These are phyloP conservation scores for Cucurbita maxima DNA, from an alignment of 306 rosid species.

Conservation along the genomic window DNA sequence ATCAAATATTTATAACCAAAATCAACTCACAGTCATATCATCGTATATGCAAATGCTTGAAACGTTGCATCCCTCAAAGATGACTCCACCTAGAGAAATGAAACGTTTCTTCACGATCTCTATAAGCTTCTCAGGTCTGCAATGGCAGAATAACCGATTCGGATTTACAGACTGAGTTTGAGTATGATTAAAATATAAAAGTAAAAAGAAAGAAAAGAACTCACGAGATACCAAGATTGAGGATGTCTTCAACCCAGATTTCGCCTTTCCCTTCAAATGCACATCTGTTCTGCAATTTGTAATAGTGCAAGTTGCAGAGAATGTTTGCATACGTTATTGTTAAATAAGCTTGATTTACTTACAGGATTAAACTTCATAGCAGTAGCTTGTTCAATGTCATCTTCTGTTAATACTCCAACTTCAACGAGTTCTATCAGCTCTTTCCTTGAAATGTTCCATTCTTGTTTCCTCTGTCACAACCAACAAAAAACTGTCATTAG, in stretches of 20 bases:
- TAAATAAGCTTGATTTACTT: not conserved
- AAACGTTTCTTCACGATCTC: slow-evolving; percentile 75
- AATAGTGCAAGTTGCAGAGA: no score
- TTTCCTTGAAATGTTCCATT: slow-evolving; percentile 88
- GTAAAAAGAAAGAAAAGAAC: slow-evolving; percentile 15
- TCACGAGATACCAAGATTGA: slow-evolving; percentile 90
- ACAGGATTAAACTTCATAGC: slow-evolving; percentile 74
- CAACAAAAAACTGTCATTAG: slow-evolving; percentile 4
- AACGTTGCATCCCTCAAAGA: slow-evolving; percentile 53
- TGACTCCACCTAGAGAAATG: slow-evolving; percentile 62
- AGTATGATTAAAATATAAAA: not conserved
- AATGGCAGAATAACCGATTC: slow-evolving; percentile 8
- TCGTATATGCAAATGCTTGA: slow-evolving; percentile 49
- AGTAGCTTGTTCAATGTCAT: slow-evolving; percentile 47
- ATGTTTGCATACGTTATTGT: no score
- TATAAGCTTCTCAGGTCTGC: slow-evolving; percentile 66
- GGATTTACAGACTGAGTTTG: not conserved
- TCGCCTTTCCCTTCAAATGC: slow-evolving; percentile 89
- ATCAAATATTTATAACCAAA: slow-evolving; percentile 1
- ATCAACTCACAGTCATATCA: slow-evolving; percentile 72
- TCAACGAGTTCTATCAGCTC: slow-evolving; percentile 75
- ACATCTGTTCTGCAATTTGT: slow-evolving; percentile 70
- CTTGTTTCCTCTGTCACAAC: slow-evolving; percentile 77
- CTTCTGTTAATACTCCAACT: slow-evolving; percentile 61
- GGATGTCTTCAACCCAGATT: slow-evolving; percentile 86